Evolutionary conservation across 2,329 filamentous ascomycete species (phyloP), one percentile per base, ranked within the genome.

Genomic region (Sodiomyces alkalinus): DNA sequence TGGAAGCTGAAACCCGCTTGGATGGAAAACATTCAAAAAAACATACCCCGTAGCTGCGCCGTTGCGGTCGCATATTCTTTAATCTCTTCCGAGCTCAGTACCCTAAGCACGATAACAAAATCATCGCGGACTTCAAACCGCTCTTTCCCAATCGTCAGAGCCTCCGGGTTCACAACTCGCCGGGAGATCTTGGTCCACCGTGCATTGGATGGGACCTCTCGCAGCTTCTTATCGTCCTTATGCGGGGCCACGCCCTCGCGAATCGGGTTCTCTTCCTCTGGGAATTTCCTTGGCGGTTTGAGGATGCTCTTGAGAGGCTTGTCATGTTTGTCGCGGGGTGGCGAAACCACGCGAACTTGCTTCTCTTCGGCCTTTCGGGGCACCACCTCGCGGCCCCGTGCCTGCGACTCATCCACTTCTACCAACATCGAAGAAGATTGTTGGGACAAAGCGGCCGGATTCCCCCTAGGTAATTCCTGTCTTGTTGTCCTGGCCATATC

Each of bases 151-250:
- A 80, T 68, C 33, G 81, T 79, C 26, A 96, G 57, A 1, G 86
- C 85, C 41, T 87, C 80, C 0, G 86, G 85, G 41, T 92, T 94
- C 42, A 96, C 86, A 31, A 92, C 67, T 39, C 78, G 74, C 32
- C 86, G 74, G 47, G 79, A 81, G 46, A 96, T 86, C 57, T 90
- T 92, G 26, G 86, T 94, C 86, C 86, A 94, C 30, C 83, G 71
- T 19, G 86, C 86, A 32, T 79, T 80, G 0, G 74, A 55, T 1
- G 80, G 80, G 18, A 83, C 80, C 21, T 81, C 77, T 43, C 68
- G 72, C 25, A 62, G 32, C 46, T 74, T 74, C 50, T 78, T 74
- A 27, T 81, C 75, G 46, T 92, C 83, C 54, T 92, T 93, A 46
- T 92, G 70, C n/a, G 86, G 86, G 2, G 86, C 85, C 6, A 93